phyloP scores from a whole-genome alignment of 148 eudicot genomes.

The Hydrangea macrophylla region DNA sequence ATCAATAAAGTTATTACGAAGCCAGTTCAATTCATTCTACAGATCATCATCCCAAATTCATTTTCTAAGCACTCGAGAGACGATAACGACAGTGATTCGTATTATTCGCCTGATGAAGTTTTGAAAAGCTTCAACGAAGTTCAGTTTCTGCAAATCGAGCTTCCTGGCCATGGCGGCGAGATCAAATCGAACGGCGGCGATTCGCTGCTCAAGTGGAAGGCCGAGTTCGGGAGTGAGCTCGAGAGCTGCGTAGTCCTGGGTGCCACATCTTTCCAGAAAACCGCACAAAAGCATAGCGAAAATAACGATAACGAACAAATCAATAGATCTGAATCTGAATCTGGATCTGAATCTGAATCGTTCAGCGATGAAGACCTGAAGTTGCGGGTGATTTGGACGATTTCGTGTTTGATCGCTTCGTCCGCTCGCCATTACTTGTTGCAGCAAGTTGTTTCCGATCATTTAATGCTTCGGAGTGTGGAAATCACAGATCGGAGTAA shows the following conservation, averaged over 20 bases:
- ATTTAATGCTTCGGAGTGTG: slow-evolving; percentile 24
- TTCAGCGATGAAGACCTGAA: slow-evolving; percentile 46
- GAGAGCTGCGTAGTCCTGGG: slow-evolving; percentile 54
- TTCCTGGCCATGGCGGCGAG: slow-evolving; percentile 48
- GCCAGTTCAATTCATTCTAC: slow-evolving; percentile 24
- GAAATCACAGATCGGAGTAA: slow-evolving; percentile 45
- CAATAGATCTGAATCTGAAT: background rate
- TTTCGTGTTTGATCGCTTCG: slow-evolving; percentile 59
- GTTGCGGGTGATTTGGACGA: slow-evolving; percentile 60
- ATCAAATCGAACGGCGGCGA: slow-evolving; percentile 21
- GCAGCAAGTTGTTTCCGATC: slow-evolving; percentile 32
- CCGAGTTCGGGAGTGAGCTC: slow-evolving; percentile 59
- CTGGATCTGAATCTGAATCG: background rate
- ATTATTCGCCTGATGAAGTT: slow-evolving; percentile 17
- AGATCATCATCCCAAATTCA: background rate
- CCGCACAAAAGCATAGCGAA: background rate
- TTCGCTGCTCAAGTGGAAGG: slow-evolving; percentile 54
- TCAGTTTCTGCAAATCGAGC: slow-evolving; percentile 28
- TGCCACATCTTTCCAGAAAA: slow-evolving; percentile 27
- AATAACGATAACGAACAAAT: background rate
- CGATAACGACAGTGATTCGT: slow-evolving; percentile 5
- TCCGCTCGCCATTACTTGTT: slow-evolving; percentile 63
- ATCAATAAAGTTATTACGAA: slow-evolving; percentile 25
- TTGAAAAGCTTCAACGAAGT: slow-evolving; percentile 40
- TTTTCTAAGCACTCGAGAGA: background rate